phyloP scores from a whole-genome alignment of 208 protist genomes.

The Leishmania amazonensis region DNA sequence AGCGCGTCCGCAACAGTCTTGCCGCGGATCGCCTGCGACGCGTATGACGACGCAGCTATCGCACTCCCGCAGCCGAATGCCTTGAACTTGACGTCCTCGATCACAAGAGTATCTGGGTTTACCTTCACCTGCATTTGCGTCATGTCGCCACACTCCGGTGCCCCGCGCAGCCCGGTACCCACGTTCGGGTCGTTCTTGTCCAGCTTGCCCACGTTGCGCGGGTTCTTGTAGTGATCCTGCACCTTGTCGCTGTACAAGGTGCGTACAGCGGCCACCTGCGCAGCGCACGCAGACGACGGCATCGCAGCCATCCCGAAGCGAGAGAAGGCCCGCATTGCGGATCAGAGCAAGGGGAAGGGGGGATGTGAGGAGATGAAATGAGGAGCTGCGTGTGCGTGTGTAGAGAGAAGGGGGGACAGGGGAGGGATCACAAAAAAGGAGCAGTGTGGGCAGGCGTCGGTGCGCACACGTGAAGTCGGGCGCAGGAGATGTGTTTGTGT shows the following conservation, averaged over 20 bases:
- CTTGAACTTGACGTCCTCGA: slow-evolving; percentile 98
- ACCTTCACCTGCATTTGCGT: slow-evolving; percentile 98
- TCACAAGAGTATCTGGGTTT: slow-evolving; percentile 89
- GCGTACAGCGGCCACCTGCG: slow-evolving; percentile 33
- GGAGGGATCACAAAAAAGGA: neutral
- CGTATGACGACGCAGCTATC: slow-evolving; percentile 97
- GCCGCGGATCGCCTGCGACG: slow-evolving; percentile 98
- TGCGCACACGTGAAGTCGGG: neutral
- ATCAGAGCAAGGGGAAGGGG: neutral
- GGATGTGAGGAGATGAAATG: neutral
- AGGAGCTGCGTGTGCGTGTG: neutral
- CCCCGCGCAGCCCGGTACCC: slow-evolving; percentile 98
- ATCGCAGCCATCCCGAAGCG: neutral
- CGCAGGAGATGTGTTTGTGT: neutral
- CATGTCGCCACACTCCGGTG: slow-evolving; percentile 99
- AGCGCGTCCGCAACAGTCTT: slow-evolving; percentile 97
- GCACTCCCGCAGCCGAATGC: slow-evolving; percentile 99
- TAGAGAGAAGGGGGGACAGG: neutral
- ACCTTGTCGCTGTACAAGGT: slow-evolving; percentile 96
- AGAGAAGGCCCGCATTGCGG: neutral
- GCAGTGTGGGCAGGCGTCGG: neutral
- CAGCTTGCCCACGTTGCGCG: slow-evolving; percentile 98
- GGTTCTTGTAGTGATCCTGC: slow-evolving; percentile 99
- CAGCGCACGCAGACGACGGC: neutral
- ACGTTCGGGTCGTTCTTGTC: slow-evolving; percentile 96